Evolutionary conservation across 2,329 filamentous ascomycete species (phyloP).

Genomic region (Diaporthe eres): DNA sequence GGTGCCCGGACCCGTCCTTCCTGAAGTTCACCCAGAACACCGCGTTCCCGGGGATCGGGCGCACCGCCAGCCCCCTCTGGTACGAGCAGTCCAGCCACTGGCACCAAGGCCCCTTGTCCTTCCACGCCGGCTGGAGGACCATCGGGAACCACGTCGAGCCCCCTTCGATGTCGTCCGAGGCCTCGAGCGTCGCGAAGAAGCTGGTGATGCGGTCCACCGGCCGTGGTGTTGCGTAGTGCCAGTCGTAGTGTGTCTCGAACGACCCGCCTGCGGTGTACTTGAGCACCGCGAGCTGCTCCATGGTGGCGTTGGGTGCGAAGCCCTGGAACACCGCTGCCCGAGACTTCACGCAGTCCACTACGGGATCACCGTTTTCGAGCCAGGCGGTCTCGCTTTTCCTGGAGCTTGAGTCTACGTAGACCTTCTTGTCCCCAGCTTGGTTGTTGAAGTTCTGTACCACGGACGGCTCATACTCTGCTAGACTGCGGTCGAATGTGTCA

Average conservation of each 20-base stretch:
- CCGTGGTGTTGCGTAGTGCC: slow-evolving; percentile 8
- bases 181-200: slow-evolving; percentile 33
- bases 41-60: slow-evolving; percentile 64
- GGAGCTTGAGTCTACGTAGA: neutral
- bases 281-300: slow-evolving; percentile 34
- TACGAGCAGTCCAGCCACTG: slow-evolving; percentile 35
- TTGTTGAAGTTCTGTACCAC: slow-evolving; percentile 31
- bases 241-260: slow-evolving; percentile 33
- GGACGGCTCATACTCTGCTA: slow-evolving; percentile 32
- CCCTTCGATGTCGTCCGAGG: slow-evolving; percentile 22
- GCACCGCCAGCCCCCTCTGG: slow-evolving; percentile 59
- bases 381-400: slow-evolving; percentile 32
- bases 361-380: slow-evolving; percentile 16
- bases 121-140: slow-evolving; percentile 28
- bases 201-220: slow-evolving; percentile 26
- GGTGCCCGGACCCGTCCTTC: slow-evolving; percentile 62
- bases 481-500: neutral
- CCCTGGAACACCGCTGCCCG: slow-evolving; percentile 25
- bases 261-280: slow-evolving; percentile 20
- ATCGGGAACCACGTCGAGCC: slow-evolving; percentile 39
- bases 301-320: slow-evolving; percentile 20
- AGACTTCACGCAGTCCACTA: slow-evolving; percentile 20
- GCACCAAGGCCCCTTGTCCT: slow-evolving; percentile 24
- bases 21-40: slow-evolving; percentile 72
- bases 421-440: neutral